Conservation (phyloP, 176 grass and related monocot genomes). For the Rhynchospora breviuscula region DNA sequence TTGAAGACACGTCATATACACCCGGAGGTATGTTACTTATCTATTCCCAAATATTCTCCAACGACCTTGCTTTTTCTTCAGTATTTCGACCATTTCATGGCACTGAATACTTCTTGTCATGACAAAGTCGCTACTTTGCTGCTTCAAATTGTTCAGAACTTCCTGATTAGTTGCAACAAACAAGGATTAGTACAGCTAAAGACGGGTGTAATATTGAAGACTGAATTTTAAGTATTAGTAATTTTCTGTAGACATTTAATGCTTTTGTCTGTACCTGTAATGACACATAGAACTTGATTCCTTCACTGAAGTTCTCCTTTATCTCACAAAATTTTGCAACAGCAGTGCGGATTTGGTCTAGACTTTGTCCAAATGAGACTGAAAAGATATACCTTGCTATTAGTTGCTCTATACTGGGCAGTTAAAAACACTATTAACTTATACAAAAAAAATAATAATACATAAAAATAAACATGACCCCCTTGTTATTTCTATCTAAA, state of each 20-base stretch:
- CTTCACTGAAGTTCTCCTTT: constrained; percentile 25
- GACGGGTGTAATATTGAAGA: not conserved
- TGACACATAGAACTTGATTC: constrained; percentile 22
- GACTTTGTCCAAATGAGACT: not conserved
- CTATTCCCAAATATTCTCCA: constrained; percentile 27
- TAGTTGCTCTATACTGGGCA: not conserved
- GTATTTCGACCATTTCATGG: constrained; percentile 25
- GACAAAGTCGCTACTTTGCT: constrained; percentile 34
- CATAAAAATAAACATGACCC: no score
- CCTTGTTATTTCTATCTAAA: no score
- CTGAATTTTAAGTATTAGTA: not conserved
- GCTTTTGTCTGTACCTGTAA: constrained; percentile 14
- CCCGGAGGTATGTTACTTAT: not conserved
- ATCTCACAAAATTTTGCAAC: constrained; percentile 22
- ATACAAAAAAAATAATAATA: no score
- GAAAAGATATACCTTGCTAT: not conserved
- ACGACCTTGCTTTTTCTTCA: constrained; percentile 19
- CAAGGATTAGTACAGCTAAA: not conserved
- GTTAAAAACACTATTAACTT: not conserved
- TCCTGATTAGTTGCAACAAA: constrained; percentile 22
- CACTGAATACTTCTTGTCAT: constrained; percentile 40
- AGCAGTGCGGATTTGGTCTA: constrained; percentile 9
- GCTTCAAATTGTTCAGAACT: constrained; percentile 32
- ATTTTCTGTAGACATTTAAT: not conserved
- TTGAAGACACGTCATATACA: not conserved